Percentiles rank a stretch among this genome's conserved stretches.
These are phyloP conservation scores for Diophrys sp. DNA, from an alignment of 73 alveolate genomes.

Conservation along the genomic window DNA sequence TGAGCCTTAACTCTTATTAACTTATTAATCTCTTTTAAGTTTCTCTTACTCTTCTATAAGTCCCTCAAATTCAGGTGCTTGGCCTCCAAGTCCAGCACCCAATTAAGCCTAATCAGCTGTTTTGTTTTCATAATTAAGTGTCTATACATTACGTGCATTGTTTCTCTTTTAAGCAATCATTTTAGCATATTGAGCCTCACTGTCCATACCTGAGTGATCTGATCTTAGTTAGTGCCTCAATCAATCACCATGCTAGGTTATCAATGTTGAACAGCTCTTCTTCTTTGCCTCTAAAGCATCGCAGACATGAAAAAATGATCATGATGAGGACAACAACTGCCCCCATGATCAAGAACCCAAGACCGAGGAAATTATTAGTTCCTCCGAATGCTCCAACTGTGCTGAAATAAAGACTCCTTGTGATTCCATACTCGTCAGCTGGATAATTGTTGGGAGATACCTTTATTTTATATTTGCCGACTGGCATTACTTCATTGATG, in stretches of 20 bases:
- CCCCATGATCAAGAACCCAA: slow-evolving; percentile 48
- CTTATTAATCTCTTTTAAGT: neutral
- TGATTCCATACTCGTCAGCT: slow-evolving; percentile 44
- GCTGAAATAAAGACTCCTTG: slow-evolving; percentile 47
- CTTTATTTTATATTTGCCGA: slow-evolving; percentile 34
- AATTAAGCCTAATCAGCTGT: neutral
- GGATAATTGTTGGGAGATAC: slow-evolving; percentile 26
- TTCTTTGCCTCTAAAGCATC: slow-evolving; percentile 40
- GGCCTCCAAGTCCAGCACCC: neutral
- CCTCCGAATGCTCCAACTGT: slow-evolving; percentile 66
- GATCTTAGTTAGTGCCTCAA: no score
- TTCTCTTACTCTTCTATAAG: neutral
- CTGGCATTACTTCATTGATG: slow-evolving; percentile 19
- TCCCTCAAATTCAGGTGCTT: neutral
- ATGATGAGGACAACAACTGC: slow-evolving; percentile 47
- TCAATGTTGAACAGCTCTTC: slow-evolving; percentile 34
- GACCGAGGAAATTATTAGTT: slow-evolving; percentile 61
- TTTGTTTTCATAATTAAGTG: neutral
- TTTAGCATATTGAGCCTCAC: neutral
- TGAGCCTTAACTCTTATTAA: neutral
- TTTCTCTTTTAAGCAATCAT: neutral
- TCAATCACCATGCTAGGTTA: slow-evolving; percentile 35
- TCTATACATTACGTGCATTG: neutral
- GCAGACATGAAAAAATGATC: slow-evolving; percentile 23
- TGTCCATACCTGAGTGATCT: no score